Evolutionary conservation across 495 filamentous ascomycete species (phyloP), one percentile per base, ranked within the genome.

Genomic region (Talaromyces wortmannii): DNA sequence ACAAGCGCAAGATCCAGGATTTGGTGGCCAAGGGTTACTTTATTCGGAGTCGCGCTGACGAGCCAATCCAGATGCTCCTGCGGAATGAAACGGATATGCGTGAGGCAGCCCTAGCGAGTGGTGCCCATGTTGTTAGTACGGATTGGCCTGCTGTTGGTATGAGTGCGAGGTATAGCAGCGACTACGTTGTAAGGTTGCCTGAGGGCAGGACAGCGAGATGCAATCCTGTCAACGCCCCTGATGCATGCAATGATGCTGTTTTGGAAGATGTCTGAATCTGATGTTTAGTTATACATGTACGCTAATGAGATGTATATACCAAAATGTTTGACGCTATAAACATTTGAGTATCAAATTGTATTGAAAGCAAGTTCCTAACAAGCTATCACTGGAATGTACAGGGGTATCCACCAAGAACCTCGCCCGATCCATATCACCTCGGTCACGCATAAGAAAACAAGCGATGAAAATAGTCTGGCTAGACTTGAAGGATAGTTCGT

Each of bases 1-100:
- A 53, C 17, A 18, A 31, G 52, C 52, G 40, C 13, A 10, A 53
- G 31, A 53, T 53, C 31, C 52, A 45, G 23, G 52, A 53, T 12
- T 33, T 53, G 18, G 52, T 53, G 11, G 11, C 40, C 12, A 53
- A 12, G 52, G 52, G 52, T 6, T 53, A 53, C 17, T 53, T 53
- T 15, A 32, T 53, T 53, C 52, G 52, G 4, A 53, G 36, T 10
- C 52, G 52, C 11, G 52, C 52, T 2, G 52, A 53, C 32, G 52
- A 53, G 23, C 52, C 52, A 8, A 53, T 53, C 31, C 52, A 53
- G n/a, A 45, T 53, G 52, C 18, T 53, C 23, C 29, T 53, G 1
- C 33, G n/a, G 10, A 42, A 53, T 31, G 42, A 53, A 10, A 42
- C 40, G 7, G 52, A 29, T 7, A 53, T 53, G 52, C 52, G 52